Evolutionary conservation across 306 rosid species (phyloP), one percentile per base, ranked within the genome.

Genomic region (Phaseolus lunatus): DNA sequence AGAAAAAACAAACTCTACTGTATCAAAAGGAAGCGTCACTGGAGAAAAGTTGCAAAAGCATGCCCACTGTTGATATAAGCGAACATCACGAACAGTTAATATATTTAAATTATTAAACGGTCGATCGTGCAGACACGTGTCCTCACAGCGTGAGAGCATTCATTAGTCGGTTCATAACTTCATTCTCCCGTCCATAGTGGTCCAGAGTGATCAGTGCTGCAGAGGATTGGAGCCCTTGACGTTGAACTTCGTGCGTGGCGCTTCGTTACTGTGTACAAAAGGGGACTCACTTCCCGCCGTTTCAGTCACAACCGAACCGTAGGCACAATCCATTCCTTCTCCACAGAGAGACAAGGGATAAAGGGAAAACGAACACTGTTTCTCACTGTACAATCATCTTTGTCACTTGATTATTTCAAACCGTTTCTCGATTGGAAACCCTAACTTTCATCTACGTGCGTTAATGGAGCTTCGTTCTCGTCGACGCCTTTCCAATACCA

Each of bases 391-490:
- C 5, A 53, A 64, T 48, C 4, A 4, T 35, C 49, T 20, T 71
- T 75, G 0, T 24, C 27, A 64, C 50, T 53, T 37, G 24, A 50
- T 61, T 11, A 33, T 66, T 41, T 1, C 3, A n/a, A n/a, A 77
- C 73, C 9, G 23, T 53, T 37, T 19, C 16, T 66, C 74, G 33
- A 19, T 78, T 67, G 2, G 19, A 71, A 84, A 69, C 82, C 82
- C 87, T 80, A 84, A 58, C 5, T 29, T 49, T 20, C 53, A 7
- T n/a, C 19, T 14, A 7, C 47, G 5, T 11, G 5, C 27, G 2
- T 26, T 70, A 59, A 89, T 89, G 94, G 87, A 85, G 79, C 90
- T 84, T 62, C 91, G 88, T 84, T 76, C 90, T 58, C 91, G 85
- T 47, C 64, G 78, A 35, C 44, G 61, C 37, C 27, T 23, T 22